Evolutionary conservation across 2,329 filamentous ascomycete species (phyloP), one percentile per base, ranked within the genome.

Genomic region (Colletotrichum gloeosporioides): DNA sequence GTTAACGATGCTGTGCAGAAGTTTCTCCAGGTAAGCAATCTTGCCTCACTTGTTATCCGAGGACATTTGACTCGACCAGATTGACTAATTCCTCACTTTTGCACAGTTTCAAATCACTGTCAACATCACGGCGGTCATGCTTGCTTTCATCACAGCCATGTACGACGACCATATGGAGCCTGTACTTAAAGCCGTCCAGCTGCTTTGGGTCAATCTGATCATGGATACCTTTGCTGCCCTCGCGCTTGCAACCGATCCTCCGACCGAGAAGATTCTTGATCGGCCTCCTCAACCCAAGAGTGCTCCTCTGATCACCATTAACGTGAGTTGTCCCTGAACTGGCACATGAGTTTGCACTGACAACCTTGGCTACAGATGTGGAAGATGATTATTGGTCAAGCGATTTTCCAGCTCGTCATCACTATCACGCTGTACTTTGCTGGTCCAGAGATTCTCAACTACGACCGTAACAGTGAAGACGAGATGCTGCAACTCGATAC

Each of bases 181-280:
- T 7, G 90, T 94, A 3, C 88, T 94, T 55, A 93, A 90, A 2
- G 92, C 93, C 2, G 92, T 93, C 1, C 92, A 94, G 79, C 88
- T 94, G 62, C 87, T 94, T 39, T 94, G 92, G 92, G 91, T 93
- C 69, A 94, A 94, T 80, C 84, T 94, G 63, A 93, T 93, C 80
- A 93, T 94, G 92, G 92, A 93, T 79, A 93, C 92, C 8, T 92
- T 93, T 76, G 92, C 92, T 3, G 92, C 92, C 18, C 88, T 93
- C 34, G 92, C 91, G 9, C 87, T 93, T 13, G 92, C 92, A 8
- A 93, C 92, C 1, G 92, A 93, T 78, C 90, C 90, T 6, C 92
- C 92, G 0, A 89, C 89, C 3, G 86, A 88, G 8, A 87, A 87
- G 71, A 89, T 93, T 61, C 87, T 93, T 18, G 84, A 92, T 76